phyloP scores from a whole-genome alignment of 176 grass and related monocot genomes.

The Neostapfia colusana region DNA sequence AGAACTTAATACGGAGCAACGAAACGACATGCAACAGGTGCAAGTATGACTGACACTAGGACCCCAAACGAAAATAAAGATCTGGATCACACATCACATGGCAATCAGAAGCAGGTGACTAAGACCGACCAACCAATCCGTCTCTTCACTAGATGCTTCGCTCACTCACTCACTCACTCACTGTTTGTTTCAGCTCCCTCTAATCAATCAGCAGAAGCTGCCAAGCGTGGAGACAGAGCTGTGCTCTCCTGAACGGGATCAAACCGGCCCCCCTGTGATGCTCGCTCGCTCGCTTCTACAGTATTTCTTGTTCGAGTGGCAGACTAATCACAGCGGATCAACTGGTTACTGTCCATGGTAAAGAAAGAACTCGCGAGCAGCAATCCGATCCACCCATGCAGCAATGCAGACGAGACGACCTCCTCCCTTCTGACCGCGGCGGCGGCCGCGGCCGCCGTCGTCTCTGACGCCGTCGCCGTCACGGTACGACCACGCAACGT shows the following conservation, averaged over 20 bases:
- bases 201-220: background rate
- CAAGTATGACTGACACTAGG: too few relatives aligned
- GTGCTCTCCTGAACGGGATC: background rate
- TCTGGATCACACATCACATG: background rate
- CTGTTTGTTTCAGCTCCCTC: background rate
- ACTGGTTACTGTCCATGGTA: too few relatives aligned
- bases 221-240: background rate
- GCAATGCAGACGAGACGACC: too few relatives aligned
- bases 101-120: background rate
- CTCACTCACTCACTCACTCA: background rate
- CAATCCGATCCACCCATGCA: too few relatives aligned
- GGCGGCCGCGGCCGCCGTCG: slow-evolving; percentile 6
- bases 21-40: background rate
- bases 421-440: background rate
- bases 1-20: background rate
- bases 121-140: background rate
- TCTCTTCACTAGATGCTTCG: background rate
- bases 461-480: slow-evolving; percentile 7
- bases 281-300: background rate
- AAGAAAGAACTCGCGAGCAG: too few relatives aligned
- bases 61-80: too few relatives aligned
- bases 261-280: background rate
- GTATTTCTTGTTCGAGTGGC: background rate
- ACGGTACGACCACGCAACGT: background rate
- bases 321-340: background rate